Conservation (phyloP, 1,139 yeast genomes). For the Protomyces gravidus region DNA sequence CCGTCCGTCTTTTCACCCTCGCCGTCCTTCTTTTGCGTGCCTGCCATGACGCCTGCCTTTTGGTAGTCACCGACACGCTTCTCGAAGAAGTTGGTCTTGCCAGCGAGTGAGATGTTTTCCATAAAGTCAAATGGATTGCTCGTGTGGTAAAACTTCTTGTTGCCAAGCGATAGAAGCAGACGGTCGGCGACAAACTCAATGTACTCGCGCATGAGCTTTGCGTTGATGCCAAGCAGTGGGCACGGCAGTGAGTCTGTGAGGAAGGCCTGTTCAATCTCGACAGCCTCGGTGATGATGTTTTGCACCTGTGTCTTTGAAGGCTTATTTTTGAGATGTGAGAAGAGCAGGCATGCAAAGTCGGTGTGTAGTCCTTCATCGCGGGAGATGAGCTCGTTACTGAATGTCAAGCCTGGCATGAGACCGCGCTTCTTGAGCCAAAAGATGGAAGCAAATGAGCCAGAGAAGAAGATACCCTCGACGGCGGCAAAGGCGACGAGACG, state of each 20-base stretch:
- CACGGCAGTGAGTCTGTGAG: slow-evolving; percentile 91
- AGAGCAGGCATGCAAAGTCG: slow-evolving; percentile 92
- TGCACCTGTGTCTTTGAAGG: slow-evolving; percentile 75
- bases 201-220: slow-evolving; percentile 89
- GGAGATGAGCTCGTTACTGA: slow-evolving; percentile 92
- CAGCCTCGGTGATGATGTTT: slow-evolving; percentile 90
- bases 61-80: slow-evolving; percentile 98
- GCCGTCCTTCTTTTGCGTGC: slow-evolving; percentile 45
- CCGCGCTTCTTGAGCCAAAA: slow-evolving; percentile 97
- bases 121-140: slow-evolving; percentile 95
- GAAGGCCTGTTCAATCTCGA: slow-evolving; percentile 85
- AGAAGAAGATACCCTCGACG: slow-evolving; percentile 96
- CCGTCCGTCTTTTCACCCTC: slow-evolving; percentile 44
- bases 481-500: slow-evolving; percentile 98
- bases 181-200: slow-evolving; percentile 97
- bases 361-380: slow-evolving; percentile 99
- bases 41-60: slow-evolving; percentile 97
- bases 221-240: slow-evolving; percentile 88
- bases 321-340: slow-evolving; percentile 85
- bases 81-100: slow-evolving; percentile 98
- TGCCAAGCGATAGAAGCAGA: slow-evolving; percentile 81
- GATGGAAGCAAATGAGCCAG: slow-evolving; percentile 95
- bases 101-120: slow-evolving; percentile 97
- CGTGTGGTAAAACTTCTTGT: slow-evolving; percentile 78
- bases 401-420: slow-evolving; percentile 95